Conservation (phyloP, 768 basidiomycete species). For the Calocera cornea region DNA sequence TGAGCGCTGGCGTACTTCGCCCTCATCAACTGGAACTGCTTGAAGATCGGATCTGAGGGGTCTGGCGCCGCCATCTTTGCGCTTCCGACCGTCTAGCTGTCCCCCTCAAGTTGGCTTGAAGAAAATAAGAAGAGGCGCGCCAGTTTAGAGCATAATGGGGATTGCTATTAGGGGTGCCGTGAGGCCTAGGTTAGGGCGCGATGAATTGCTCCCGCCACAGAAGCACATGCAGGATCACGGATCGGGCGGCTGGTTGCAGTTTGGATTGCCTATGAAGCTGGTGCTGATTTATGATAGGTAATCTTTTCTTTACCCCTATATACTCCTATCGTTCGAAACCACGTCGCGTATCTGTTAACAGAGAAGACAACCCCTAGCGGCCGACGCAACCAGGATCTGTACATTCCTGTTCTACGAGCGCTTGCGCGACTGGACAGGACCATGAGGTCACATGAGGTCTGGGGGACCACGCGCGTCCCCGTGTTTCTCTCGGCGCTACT, state of each 20-base stretch:
- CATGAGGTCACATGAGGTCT: too few species aligned
- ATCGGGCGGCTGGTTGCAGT: neutral
- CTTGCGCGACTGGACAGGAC: too few species aligned
- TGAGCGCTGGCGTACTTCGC: neutral
- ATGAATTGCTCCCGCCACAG: neutral
- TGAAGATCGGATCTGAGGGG: conserved; percentile 4
- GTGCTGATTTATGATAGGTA: neutral
- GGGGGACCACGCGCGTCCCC: too few species aligned
- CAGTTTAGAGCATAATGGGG: neutral
- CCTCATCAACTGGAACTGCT: conserved; percentile 3
- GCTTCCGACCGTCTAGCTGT: neutral
- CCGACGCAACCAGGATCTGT: too few species aligned
- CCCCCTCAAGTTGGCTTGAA: neutral
- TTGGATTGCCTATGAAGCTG: neutral
- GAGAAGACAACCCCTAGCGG: too few species aligned
- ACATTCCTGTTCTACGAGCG: too few species aligned
- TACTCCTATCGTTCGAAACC: too few species aligned
- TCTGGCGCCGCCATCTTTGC: conserved; percentile 5
- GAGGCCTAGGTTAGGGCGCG: neutral
- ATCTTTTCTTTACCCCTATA: too few species aligned
- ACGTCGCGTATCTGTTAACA: too few species aligned
- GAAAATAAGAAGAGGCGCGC: neutral
- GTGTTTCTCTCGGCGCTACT: too few species aligned
- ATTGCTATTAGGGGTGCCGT: neutral
- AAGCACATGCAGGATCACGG: neutral